These are phyloP conservation scores for Kalaharituber pfeilii DNA, from an alignment of 2,329 filamentous ascomycete species.

Conservation along the genomic window DNA sequence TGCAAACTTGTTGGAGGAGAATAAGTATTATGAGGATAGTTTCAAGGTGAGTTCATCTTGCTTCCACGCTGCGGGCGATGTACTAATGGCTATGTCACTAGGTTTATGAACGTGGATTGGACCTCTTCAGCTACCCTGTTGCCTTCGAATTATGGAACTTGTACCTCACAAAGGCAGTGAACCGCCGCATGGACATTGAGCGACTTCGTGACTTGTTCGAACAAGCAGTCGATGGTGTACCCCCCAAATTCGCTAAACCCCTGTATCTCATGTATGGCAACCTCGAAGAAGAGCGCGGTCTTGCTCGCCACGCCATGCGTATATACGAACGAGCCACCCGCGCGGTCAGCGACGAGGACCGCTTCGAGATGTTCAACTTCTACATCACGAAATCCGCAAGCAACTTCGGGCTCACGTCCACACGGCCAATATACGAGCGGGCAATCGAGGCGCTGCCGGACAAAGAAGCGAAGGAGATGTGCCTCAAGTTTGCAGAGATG, in stretches of 20 bases:
- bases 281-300: constrained; percentile 82
- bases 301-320: constrained; percentile 92
- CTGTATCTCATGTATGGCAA: constrained; percentile 98
- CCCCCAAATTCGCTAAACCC: constrained; percentile 87
- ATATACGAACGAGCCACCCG: constrained; percentile 96
- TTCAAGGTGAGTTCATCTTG: constrained; percentile 46
- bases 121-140: constrained; percentile 96
- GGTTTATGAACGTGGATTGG: constrained; percentile 82
- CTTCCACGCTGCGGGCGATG: not conserved
- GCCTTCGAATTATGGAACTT: constrained; percentile 98
- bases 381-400: constrained; percentile 98
- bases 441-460: constrained; percentile 90
- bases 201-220: constrained; percentile 88
- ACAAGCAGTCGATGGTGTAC: constrained; percentile 86
- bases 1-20: constrained; percentile 82
- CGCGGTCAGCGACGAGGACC: constrained; percentile 84
- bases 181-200: constrained; percentile 90
- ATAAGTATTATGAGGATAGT: constrained; percentile 88
- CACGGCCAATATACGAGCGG: constrained; percentile 85
- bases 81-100: constrained; percentile 1
- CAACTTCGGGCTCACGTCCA: constrained; percentile 92
- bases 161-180: constrained; percentile 91
- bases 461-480: constrained; percentile 89
- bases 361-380: constrained; percentile 96
- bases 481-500: constrained; percentile 96